Evolutionary conservation across 1,284 basidiomycete species (phyloP), one percentile per base, ranked within the genome.

Genomic region (Ustilago esculenta): DNA sequence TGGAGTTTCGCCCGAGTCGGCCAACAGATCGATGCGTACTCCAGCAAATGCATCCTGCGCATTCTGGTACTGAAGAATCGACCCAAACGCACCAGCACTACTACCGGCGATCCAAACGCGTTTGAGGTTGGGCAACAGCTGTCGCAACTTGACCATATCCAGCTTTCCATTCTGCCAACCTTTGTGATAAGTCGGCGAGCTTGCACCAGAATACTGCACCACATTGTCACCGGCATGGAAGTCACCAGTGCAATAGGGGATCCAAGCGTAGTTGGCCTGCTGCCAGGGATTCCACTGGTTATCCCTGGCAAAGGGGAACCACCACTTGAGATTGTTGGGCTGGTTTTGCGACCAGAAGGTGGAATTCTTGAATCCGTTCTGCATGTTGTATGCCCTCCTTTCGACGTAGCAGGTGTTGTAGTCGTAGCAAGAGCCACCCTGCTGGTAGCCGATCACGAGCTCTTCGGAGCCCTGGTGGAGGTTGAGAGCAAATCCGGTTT

Each of bases 191-290:
- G 64, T 67, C 0, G 17, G 5, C 0, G 12, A 12, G 21, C 34
- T 32, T 1, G 33, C 30, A 1, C 57, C 57, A 12, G 34, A 23
- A 47, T 67, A 67, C 35, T 46, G 24, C n/a, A 43, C 51, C n/a
- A 50, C 34, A 11, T 56, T 56, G 30, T 67, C 50, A 1, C 64
- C 64, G 11, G 52, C 44, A 20, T 63, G 58, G 14, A 54, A 51
- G 17, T 67, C 64, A 24, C 64, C 64, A 0, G 64, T 67, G 48
- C 64, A 67, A 48, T 67, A 67, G 0, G 64, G 64, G 18, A 67
- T 39, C 37, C 39, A 67, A 1, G 58, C 64, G 7, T 54, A 56
- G 23, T 56, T 60, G 9, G 57, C 35, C 15, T 24, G 36, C 18
- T 48, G 39, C 60, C 60, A 64, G 0, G 53, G 53, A 15, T 57